Conservation (phyloP, 1,284 basidiomycete species). For the Rhodotorula sp. region DNA sequence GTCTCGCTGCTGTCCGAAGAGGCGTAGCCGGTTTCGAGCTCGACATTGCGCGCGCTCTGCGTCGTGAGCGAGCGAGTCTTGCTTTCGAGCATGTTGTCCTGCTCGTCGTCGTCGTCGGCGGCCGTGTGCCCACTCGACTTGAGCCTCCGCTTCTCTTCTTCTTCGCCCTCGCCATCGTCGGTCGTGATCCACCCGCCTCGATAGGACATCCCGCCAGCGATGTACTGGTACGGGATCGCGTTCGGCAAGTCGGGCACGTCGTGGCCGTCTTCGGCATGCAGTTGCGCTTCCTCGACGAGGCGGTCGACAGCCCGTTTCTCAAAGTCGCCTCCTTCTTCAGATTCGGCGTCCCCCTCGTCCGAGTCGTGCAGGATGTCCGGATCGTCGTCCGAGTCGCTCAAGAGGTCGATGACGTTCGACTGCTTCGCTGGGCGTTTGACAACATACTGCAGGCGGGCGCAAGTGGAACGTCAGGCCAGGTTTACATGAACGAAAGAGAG, state of each 20-base stretch:
- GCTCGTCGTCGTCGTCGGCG: slow-evolving; percentile 5
- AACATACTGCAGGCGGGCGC: background rate
- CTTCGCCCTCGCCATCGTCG: background rate
- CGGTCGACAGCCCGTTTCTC: slow-evolving; percentile 20
- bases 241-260: background rate
- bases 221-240: background rate
- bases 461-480: background rate
- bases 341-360: slow-evolving; percentile 9
- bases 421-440: background rate
- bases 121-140: background rate
- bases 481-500: background rate
- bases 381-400: slow-evolving; percentile 15
- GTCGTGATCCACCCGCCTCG: background rate
- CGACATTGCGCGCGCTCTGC: background rate
- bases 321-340: slow-evolving; percentile 11
- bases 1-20: background rate
- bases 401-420: slow-evolving; percentile 5
- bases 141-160: background rate
- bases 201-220: background rate
- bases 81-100: background rate
- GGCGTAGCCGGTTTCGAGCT: background rate
- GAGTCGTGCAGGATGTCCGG: slow-evolving; percentile 5
- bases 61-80: background rate
- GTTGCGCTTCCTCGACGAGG: slow-evolving; percentile 4
- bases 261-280: slow-evolving; percentile 6